A percentile compares a stretch with the other conserved stretches of the same genome.
Conservation (phyloP, 2,329 filamentous ascomycete species). For the Colletotrichum navitas region DNA sequence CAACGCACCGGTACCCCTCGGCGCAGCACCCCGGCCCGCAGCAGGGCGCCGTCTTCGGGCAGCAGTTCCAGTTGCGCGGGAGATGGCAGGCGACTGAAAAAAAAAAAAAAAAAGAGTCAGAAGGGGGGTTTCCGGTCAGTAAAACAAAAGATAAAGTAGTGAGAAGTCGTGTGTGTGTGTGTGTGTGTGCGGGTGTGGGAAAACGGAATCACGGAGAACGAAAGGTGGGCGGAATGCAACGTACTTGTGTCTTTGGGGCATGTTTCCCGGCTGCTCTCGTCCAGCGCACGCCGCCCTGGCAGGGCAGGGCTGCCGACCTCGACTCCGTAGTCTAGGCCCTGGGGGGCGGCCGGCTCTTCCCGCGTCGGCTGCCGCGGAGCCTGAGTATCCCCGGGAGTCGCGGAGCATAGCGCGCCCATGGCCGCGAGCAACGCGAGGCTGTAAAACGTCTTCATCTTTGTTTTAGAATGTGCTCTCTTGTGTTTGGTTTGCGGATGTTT, state of each 20-base stretch:
- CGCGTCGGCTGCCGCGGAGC: not conserved
- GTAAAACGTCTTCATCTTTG: not conserved
- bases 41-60: slow-evolving; percentile 7
- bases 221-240: no score
- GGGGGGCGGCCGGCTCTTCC: not conserved
- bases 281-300: not conserved
- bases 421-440: not conserved
- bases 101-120: no score
- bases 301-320: not conserved
- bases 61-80: slow-evolving; percentile 41
- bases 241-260: slow-evolving; percentile 23
- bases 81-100: slow-evolving; percentile 28
- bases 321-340: not conserved
- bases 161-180: not conserved
- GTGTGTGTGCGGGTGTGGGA: not conserved
- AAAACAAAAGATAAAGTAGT: no score
- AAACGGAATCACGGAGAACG: not conserved
- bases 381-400: not conserved
- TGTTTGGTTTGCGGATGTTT: not conserved
- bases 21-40: slow-evolving; percentile 38
- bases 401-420: not conserved
- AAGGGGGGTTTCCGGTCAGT: not conserved
- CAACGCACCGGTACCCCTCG: slow-evolving; percentile 23
- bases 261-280: not conserved
- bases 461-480: no score